These are phyloP conservation scores for Bacterosira constricta DNA, from an alignment of 108 stramenopile species.

Conservation along the genomic window DNA sequence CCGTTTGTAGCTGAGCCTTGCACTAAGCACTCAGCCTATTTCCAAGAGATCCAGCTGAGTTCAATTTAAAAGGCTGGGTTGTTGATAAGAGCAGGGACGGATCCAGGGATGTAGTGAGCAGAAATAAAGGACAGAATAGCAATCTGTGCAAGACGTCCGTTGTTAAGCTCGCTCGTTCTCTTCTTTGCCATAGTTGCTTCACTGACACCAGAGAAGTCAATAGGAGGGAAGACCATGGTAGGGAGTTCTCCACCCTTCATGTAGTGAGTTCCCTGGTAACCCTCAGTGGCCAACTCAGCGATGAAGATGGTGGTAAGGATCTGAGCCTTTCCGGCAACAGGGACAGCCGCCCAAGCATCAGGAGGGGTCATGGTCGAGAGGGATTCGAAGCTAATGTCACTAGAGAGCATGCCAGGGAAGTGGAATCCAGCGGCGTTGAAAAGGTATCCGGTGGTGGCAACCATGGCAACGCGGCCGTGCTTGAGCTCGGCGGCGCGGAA, in stretches of 20 bases:
- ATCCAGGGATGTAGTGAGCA: conserved; percentile 75
- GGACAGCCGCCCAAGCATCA: conserved; percentile 85
- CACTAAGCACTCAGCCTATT: neutral
- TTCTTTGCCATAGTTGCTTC: conserved; percentile 60
- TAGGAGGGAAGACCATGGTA: conserved; percentile 84
- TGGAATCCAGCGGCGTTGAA: conserved; percentile 74
- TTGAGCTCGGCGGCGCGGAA: conserved; percentile 88
- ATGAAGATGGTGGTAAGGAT: conserved; percentile 80
- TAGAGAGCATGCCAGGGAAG: conserved; percentile 81
- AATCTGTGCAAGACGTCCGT: conserved; percentile 84
- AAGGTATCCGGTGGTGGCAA: conserved; percentile 84
- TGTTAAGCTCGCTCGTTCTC: conserved; percentile 77
- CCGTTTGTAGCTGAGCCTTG: neutral
- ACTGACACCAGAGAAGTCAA: conserved; percentile 81
- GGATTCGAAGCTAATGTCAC: conserved; percentile 68
- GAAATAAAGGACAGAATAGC: conserved; percentile 77
- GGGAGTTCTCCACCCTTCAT: conserved; percentile 81
- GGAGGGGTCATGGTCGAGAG: conserved; percentile 81
- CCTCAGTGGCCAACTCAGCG: conserved; percentile 78
- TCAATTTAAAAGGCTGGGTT: conserved; percentile 64
- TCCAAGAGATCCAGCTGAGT: neutral
- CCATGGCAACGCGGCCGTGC: conserved; percentile 86
- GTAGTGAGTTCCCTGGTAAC: conserved; percentile 73
- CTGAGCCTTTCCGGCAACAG: conserved; percentile 83
- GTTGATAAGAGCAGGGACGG: conserved; percentile 68